phyloP scores from a whole-genome alignment of 2,329 filamentous ascomycete species.

The Penicillium polonicum region DNA sequence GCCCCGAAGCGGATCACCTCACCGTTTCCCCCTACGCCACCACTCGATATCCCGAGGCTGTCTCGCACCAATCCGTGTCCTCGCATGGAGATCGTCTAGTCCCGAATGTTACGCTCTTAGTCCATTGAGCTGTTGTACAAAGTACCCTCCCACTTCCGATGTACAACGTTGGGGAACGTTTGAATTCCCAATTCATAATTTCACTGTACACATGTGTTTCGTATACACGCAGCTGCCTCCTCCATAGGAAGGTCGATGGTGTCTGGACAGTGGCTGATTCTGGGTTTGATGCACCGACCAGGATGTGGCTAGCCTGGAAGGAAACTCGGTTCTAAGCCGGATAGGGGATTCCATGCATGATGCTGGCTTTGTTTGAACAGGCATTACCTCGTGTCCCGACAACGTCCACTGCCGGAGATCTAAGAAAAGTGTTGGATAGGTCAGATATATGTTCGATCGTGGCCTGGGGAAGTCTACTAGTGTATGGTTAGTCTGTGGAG shows the following conservation, averaged over 20 bases:
- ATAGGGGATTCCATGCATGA: not conserved
- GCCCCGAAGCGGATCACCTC: not conserved
- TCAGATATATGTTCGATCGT: not conserved
- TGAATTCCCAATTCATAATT: not conserved
- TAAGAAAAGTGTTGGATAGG: not conserved
- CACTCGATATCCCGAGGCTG: not conserved
- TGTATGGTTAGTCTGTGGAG: not conserved
- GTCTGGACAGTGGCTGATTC: not conserved
- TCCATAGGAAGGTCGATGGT: not conserved
- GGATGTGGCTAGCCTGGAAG: not conserved
- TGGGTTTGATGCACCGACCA: not conserved
- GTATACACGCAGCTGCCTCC: not conserved
- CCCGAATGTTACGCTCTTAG: not conserved
- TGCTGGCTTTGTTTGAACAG: constrained; percentile 1
- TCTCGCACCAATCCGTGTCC: not conserved
- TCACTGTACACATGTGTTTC: not conserved
- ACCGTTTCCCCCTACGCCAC: not conserved
- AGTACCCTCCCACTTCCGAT: not conserved
- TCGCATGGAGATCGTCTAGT: not conserved
- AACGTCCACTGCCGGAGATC: not conserved
- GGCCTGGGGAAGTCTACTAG: not conserved
- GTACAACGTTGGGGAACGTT: not conserved
- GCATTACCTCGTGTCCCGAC: not conserved
- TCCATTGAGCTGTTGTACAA: not conserved
- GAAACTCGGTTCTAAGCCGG: not conserved